Conservation (phyloP, 345 rosid species). For the Syzygium jambos region DNA sequence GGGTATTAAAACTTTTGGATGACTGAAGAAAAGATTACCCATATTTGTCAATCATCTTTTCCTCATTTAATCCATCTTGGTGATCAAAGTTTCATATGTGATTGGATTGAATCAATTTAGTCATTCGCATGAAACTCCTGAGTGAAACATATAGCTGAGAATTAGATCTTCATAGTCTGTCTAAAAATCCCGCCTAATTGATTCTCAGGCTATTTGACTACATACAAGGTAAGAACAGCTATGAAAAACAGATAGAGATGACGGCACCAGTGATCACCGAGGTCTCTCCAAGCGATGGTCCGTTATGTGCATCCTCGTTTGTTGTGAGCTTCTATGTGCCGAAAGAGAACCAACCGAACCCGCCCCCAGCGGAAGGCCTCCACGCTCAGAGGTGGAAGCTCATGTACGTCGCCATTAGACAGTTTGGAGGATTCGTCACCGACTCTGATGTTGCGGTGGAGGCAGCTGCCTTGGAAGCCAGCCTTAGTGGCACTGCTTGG, state of each 20-base stretch:
- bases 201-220: slow-evolving; percentile 56
- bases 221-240: slow-evolving; percentile 75
- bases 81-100: background rate
- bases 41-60: background rate
- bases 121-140: background rate
- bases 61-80: background rate
- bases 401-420: slow-evolving; percentile 50
- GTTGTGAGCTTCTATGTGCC: slow-evolving; percentile 78
- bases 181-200: background rate
- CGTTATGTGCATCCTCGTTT: slow-evolving; percentile 75
- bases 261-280: slow-evolving; percentile 71
- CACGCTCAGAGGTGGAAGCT: slow-evolving; percentile 51
- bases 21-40: background rate
- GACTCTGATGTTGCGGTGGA: slow-evolving; percentile 50
- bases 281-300: slow-evolving; percentile 82
- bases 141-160: background rate
- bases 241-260: slow-evolving; percentile 63
- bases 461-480: slow-evolving; percentile 65
- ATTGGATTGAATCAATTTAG: background rate
- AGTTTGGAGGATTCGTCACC: slow-evolving; percentile 64
- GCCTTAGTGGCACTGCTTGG: slow-evolving; percentile 58
- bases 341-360: slow-evolving; percentile 57
- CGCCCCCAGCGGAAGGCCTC: slow-evolving; percentile 75
- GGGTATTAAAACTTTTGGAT: background rate
- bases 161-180: background rate